phyloP scores from a whole-genome alignment of 2,329 filamentous ascomycete species.

The Cladophialophora bantiana region DNA sequence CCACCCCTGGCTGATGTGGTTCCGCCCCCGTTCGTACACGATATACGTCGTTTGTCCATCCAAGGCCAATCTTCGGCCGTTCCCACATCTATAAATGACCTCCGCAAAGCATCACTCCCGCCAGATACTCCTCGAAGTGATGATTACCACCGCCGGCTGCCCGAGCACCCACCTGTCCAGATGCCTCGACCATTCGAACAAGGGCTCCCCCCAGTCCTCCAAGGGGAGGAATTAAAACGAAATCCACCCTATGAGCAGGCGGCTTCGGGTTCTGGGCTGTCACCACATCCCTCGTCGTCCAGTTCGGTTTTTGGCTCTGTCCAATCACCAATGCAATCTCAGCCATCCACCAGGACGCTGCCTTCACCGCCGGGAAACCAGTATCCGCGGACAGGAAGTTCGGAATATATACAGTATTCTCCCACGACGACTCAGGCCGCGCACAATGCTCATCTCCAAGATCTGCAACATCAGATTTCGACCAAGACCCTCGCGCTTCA shows the following conservation, averaged over 20 bases:
- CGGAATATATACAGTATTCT: conserved; percentile 27
- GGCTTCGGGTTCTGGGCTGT: conserved; percentile 25
- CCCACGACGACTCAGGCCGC: conserved; percentile 40
- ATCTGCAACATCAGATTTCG: conserved; percentile 62
- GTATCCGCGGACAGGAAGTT: conserved; percentile 29
- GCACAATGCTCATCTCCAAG: conserved; percentile 52
- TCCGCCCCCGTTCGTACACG: conserved; percentile 25
- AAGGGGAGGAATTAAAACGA: conserved; percentile 32
- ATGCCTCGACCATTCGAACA: conserved; percentile 40
- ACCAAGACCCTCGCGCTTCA: conserved; percentile 61
- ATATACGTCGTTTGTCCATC: conserved; percentile 28
- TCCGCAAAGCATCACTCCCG: conserved; percentile 24
- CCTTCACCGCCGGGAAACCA: conserved; percentile 40
- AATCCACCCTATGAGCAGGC: conserved; percentile 30
- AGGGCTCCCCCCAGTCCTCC: conserved; percentile 35
- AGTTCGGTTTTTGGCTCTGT: conserved; percentile 31
- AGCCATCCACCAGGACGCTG: conserved; percentile 36
- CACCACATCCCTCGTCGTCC: conserved; percentile 34
- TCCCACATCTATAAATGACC: conserved; percentile 31
- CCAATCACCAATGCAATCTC: conserved; percentile 36
- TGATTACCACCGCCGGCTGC: conserved; percentile 25
- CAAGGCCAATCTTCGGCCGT: conserved; percentile 23
- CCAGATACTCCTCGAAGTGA: conserved; percentile 32
- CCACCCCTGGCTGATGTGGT: conserved; percentile 34
- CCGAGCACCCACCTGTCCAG: conserved; percentile 25